Evolutionary conservation across 2,329 filamentous ascomycete species (phyloP), one percentile per base, ranked within the genome.

Genomic region (Leptographium procerum): DNA sequence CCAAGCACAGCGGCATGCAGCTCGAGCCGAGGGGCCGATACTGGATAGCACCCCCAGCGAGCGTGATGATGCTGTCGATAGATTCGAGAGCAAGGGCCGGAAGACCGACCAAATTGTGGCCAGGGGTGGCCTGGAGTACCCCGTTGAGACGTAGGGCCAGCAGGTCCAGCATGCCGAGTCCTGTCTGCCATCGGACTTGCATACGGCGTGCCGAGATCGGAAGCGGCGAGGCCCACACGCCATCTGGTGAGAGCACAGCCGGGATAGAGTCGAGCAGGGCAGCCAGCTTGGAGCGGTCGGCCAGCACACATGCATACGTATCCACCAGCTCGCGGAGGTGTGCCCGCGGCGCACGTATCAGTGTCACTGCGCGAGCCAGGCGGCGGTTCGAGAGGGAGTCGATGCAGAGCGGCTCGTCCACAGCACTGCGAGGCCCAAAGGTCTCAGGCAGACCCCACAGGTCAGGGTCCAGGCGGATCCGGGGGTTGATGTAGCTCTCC

Each of bases 11-110:
- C 0, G 61, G 61, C 56, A 63, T 60, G 19, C 52, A 50, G n/a
- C 61, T 60, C 3, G 61, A 57, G 7, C 61, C 61, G 1, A 63
- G 55, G 1, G 61, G 61, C 2, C 55, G 55, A 50, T 63, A 63
- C 52, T 60, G 61, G 4, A 56, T 14, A 0, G 60, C 58, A 14
- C 57, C 53, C 28, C 47, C 57, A 7, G 60, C 58, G 2, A 59
- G 22, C 11, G 26, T n/a, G 19, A 45, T 43, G 10, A 61, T 36
- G 28, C 60, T 48, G n/a, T 60, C 53, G 28, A 53, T 36, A 24
- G 52, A 60, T 5, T 26, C 53, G 2, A 16, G 4, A n/a, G 60
- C 19, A 14, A 59, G 55, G n/a, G 24, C 31, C 2, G 26, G 13
- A 2, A 59, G 11, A 28, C 45, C 22, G 1, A 28, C 5, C 16